These are phyloP conservation scores for Neckera pumila DNA, from an alignment of 225 moss, liverwort and hornwort species.

Conservation along the genomic window DNA sequence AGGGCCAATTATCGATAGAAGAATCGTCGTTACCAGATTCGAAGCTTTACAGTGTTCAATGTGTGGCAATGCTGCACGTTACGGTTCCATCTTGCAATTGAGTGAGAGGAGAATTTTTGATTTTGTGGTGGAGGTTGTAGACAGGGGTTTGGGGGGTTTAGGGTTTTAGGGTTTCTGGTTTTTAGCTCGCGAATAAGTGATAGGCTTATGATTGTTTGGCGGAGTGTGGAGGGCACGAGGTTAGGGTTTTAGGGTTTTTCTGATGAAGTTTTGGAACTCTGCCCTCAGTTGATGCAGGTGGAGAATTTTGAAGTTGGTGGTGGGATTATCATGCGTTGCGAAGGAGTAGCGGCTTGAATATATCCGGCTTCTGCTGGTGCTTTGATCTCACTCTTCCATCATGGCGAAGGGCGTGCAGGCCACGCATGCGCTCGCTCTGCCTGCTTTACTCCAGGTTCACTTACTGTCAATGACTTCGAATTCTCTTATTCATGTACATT, in stretches of 20 bases:
- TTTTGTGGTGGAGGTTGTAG: neutral
- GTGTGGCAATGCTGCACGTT: neutral
- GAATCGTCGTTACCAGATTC: neutral
- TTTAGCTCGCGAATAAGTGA: neutral
- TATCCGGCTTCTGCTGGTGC: neutral
- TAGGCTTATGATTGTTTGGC: neutral
- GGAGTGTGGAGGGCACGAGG: neutral
- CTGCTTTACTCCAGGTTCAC: constrained; percentile 1
- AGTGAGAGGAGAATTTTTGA: neutral
- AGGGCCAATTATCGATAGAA: neutral
- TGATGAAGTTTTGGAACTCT: neutral
- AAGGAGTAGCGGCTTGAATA: neutral
- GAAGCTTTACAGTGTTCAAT: neutral
- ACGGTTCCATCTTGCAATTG: neutral
- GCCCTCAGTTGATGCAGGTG: neutral
- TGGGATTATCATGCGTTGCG: neutral
- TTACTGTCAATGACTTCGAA: neutral
- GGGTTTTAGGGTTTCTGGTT: neutral
- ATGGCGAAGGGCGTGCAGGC: constrained; percentile 10
- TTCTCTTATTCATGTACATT: neutral
- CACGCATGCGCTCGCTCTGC: neutral
- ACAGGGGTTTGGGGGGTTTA: too few relatives aligned
- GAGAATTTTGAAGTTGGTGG: neutral
- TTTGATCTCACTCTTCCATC: neutral
- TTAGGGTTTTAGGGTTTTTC: neutral